Conservation (phyloP, 257 asterid genomes). For the Eustoma russellianum region DNA sequence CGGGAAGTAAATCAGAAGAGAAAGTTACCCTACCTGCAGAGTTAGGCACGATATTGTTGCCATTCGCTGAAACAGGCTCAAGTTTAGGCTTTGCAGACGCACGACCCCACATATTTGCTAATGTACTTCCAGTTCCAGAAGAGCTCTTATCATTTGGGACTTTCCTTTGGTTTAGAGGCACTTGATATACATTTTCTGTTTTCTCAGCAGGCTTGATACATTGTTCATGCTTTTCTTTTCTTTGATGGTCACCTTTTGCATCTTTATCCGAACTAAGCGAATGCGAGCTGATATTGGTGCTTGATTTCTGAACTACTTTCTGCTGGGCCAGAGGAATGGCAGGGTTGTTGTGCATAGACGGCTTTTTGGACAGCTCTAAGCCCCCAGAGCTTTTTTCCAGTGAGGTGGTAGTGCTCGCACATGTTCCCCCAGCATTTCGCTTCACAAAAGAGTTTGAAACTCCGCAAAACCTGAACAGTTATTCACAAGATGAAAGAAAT, state of each 20-base stretch:
- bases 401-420: slow-evolving; percentile 23
- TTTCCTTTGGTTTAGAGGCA: slow-evolving; percentile 40
- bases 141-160: slow-evolving; percentile 43
- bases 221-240: slow-evolving; percentile 24
- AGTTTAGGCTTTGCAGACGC: slow-evolving; percentile 56
- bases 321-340: slow-evolving; percentile 29
- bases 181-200: slow-evolving; percentile 41
- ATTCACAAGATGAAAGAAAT: background rate
- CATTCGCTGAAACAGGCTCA: slow-evolving; percentile 31
- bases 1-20: slow-evolving; percentile 12
- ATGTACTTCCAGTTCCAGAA: slow-evolving; percentile 54
- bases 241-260: slow-evolving; percentile 35
- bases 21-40: slow-evolving; percentile 39
- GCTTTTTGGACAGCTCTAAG: slow-evolving; percentile 28
- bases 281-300: slow-evolving; percentile 25
- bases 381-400: slow-evolving; percentile 42
- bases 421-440: slow-evolving; percentile 39
- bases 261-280: slow-evolving; percentile 28
- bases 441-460: slow-evolving; percentile 63
- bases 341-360: slow-evolving; percentile 22
- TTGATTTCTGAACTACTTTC: slow-evolving; percentile 35
- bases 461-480: slow-evolving; percentile 59
- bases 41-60: slow-evolving; percentile 24
- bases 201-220: slow-evolving; percentile 31
- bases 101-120: slow-evolving; percentile 94